These are phyloP conservation scores for Ajuga chamaepitys DNA, from an alignment of 257 asterid species.

Conservation along the genomic window DNA sequence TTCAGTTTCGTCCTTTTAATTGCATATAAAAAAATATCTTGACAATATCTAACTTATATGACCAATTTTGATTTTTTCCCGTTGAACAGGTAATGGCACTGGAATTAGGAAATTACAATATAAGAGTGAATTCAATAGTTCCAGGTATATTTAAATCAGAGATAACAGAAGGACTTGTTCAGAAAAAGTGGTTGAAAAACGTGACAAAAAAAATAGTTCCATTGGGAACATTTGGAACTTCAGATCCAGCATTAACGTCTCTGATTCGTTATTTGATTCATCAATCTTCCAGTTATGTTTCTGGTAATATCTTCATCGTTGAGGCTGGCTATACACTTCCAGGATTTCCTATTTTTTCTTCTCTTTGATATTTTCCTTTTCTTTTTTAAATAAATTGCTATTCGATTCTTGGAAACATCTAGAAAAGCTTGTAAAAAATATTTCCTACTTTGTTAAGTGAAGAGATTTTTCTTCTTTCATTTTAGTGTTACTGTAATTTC, in stretches of 20 bases:
- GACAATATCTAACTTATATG: too few species aligned
- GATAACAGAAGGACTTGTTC: conserved; percentile 25
- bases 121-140: conserved; percentile 32
- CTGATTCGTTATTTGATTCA: conserved; percentile 19
- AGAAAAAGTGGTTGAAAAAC: conserved; percentile 21
- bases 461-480: too few species aligned
- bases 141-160: conserved; percentile 30
- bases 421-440: too few species aligned
- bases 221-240: conserved; percentile 19
- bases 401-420: too few species aligned
- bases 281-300: conserved; percentile 12
- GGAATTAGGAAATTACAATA: conserved; percentile 25
- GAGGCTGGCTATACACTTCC: conserved; percentile 18
- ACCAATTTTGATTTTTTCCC: too few species aligned
- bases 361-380: conserved; percentile 9
- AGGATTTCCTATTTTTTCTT: conserved; percentile 21
- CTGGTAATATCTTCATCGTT: conserved; percentile 19
- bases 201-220: conserved; percentile 17
- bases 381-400: too few species aligned
- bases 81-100: conserved; percentile 33
- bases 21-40: too few species aligned
- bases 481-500: too few species aligned
- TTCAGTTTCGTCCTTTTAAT: too few species aligned
- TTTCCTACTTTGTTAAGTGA: too few species aligned
- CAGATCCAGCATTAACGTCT: conserved; percentile 20